Base-by-base conservation (phyloP, 208 protist genomes). In the Leishmania amazonensis region DNA sequence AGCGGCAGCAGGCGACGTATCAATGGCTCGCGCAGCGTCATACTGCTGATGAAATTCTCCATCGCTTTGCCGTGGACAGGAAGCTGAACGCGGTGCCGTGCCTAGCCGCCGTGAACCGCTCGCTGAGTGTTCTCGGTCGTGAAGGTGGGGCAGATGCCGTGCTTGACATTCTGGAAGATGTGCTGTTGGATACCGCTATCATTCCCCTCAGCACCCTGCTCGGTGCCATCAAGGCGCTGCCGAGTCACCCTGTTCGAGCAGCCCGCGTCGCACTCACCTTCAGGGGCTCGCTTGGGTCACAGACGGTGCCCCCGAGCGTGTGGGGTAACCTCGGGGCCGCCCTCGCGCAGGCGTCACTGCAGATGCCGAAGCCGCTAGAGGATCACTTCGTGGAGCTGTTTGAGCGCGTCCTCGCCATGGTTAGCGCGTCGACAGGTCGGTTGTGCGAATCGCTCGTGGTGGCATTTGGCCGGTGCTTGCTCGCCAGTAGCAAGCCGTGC, bases 361-460 rank as follows among this genome's bases (percentile, higher is more conserved):
- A 89, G 81, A 85, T 79, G 79, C 80, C 88, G 40, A 80, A 80
- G 75, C 90, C 73, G 45, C 86, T 87, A 28, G 88, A 81, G 62
- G 90, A 90, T 21, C 78, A 90, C 70, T 89, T 97, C 53, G 81
- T 96, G 78, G 87, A 90, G 15, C 74, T 96, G 0, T 94, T 96
- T 80, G 88, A 90, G 58, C 73, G 89, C 35, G 81, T 93, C 0
- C 71, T 97, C 2, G 78, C 85, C 42, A 84, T 89, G 42, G 86
- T 91, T 64, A 88, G 91, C 42, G 73, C 75, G 13, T 75, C 82
- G 35, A 88, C 90, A 28, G 83, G 87, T 7, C 76, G 80, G 17
- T 84, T 97, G 42, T 87, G 68, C 40, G 91, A 92, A 40, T 62
- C 83, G 0, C 79, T 93, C 64, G 83, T 95, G 17, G 85, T 93